Percentiles rank a stretch among this genome's conserved stretches.
Evolutionary conservation across 345 rosid species (phyloP).

Genomic region (Hypericum perforatum): DNA sequence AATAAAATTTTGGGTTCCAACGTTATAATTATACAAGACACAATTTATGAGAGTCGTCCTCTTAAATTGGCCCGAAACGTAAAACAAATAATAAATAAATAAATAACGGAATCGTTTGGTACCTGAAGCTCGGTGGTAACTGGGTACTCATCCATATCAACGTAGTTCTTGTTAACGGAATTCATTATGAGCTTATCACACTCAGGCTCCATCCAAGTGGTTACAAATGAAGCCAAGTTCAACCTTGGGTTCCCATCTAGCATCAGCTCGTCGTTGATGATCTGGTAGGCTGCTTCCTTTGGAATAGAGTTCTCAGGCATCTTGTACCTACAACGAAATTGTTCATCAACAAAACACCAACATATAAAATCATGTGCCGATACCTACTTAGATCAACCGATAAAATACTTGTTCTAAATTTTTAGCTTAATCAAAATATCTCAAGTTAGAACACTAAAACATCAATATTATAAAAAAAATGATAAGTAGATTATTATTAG

Average conservation of each 20-base stretch:
- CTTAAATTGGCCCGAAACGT: background rate
- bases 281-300: slow-evolving; percentile 91
- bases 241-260: slow-evolving; percentile 88
- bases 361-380: background rate
- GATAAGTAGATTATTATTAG: too few relatives aligned
- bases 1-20: too few relatives aligned
- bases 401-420: too few relatives aligned
- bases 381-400: too few relatives aligned
- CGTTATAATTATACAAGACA: too few relatives aligned
- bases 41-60: too few relatives aligned
- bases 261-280: slow-evolving; percentile 77
- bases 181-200: slow-evolving; percentile 90
- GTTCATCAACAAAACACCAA: background rate
- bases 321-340: slow-evolving; percentile 36
- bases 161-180: slow-evolving; percentile 82
- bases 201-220: slow-evolving; percentile 97
- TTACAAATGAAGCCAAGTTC: slow-evolving; percentile 83
- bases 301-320: slow-evolving; percentile 85
- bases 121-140: slow-evolving; percentile 93
- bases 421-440: too few relatives aligned
- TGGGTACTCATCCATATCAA: slow-evolving; percentile 96
- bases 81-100: background rate
- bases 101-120: background rate
- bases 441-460: too few relatives aligned
- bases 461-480: too few relatives aligned